phyloP scores from a whole-genome alignment of 495 filamentous ascomycete genomes.

The Podospora appendiculata region DNA sequence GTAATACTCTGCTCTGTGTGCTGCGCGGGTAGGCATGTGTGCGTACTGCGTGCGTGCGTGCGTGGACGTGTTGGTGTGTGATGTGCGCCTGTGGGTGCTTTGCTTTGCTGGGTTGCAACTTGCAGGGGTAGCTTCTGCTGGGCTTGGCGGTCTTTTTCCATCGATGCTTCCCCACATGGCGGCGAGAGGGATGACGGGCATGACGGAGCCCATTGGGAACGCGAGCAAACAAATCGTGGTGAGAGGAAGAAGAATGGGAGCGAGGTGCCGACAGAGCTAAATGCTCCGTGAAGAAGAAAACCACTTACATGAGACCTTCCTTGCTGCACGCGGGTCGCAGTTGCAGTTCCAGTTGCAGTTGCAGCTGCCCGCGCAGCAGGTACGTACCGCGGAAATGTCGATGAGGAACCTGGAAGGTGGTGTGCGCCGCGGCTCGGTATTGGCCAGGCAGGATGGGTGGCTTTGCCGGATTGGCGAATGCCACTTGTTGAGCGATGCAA shows the following conservation, averaged over 20 bases:
- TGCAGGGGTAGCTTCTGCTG: neutral
- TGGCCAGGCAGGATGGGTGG: too few relatives aligned
- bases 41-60: neutral
- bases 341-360: too few relatives aligned
- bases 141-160: neutral
- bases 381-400: too few relatives aligned
- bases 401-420: too few relatives aligned
- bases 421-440: too few relatives aligned
- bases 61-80: neutral
- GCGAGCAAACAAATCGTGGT: neutral
- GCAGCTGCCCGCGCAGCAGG: too few relatives aligned
- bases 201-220: slow-evolving; percentile 7
- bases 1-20: slow-evolving; percentile 9
- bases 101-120: neutral
- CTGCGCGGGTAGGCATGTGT: slow-evolving; percentile 3
- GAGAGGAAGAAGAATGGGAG: slow-evolving; percentile 2
- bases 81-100: slow-evolving; percentile 8
- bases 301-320: too few relatives aligned
- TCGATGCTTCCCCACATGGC: slow-evolving; percentile 15
- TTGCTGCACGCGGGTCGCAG: too few relatives aligned
- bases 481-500: too few relatives aligned
- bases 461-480: too few relatives aligned
- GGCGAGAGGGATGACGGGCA: slow-evolving; percentile 10
- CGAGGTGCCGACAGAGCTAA: slow-evolving; percentile 8
- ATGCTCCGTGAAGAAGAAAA: neutral